These are phyloP conservation scores for Bolboschoenoplectus hybrid DNA, from an alignment of 202 grass and related monocot species.

Conservation along the genomic window DNA sequence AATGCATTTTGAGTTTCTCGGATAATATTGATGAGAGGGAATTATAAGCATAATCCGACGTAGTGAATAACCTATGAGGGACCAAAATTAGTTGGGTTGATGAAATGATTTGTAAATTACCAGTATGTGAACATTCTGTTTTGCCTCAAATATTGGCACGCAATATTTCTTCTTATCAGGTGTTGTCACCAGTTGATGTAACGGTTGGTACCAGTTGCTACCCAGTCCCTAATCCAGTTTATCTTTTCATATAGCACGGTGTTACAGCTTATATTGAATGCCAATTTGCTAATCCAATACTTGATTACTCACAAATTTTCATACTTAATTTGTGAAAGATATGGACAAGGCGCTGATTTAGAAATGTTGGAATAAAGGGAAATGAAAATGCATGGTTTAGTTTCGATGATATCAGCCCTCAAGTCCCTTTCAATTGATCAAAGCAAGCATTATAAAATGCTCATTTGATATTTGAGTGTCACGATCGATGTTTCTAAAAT, in stretches of 20 bases:
- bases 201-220: background rate
- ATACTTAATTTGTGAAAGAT: background rate
- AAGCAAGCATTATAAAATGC: background rate
- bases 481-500: background rate
- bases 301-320: background rate
- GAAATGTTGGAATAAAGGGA: background rate
- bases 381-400: background rate
- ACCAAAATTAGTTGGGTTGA: background rate
- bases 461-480: background rate
- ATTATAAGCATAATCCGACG: background rate
- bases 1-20: background rate
- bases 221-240: background rate
- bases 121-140: background rate
- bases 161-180: background rate
- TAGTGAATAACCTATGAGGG: background rate
- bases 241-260: background rate
- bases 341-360: background rate
- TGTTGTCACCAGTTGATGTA: background rate
- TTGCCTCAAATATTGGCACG: background rate
- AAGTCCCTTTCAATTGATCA: background rate
- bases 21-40: background rate
- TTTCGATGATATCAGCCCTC: background rate
- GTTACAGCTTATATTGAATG: background rate
- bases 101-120: background rate
- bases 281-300: background rate